These are phyloP conservation scores for Talaromyces adpressus DNA, from an alignment of 495 filamentous ascomycete genomes.

Conservation along the genomic window DNA sequence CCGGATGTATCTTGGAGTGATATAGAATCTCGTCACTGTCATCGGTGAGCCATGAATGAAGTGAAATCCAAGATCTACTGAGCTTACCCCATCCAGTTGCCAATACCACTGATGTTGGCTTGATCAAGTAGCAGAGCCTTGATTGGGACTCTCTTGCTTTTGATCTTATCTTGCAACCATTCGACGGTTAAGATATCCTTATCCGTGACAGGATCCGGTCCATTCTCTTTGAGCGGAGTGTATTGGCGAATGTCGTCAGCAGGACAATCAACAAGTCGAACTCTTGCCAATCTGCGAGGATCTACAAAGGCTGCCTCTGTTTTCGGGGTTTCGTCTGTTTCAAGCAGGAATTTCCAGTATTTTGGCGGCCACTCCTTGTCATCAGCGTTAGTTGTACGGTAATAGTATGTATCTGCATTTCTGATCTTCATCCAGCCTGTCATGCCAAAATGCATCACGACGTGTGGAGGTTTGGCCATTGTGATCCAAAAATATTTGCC, in stretches of 20 bases:
- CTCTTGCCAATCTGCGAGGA: conserved; percentile 62
- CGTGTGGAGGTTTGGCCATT: conserved; percentile 71
- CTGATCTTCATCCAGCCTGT: conserved; percentile 82
- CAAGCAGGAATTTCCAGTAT: conserved; percentile 78
- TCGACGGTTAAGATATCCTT: conserved; percentile 63
- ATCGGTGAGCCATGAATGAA: conserved; percentile 11
- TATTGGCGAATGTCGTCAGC: conserved; percentile 68
- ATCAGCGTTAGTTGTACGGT: conserved; percentile 55
- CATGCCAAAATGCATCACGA: conserved; percentile 91
- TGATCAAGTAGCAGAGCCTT: conserved; percentile 87
- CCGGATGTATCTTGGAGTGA: conserved; percentile 80
- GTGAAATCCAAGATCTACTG: background rate
- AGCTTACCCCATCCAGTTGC: conserved; percentile 88
- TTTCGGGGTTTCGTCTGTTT: conserved; percentile 50
- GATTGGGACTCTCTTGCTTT: conserved; percentile 69
- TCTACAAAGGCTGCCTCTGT: conserved; percentile 83
- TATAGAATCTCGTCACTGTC: conserved; percentile 79
- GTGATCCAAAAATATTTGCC: conserved; percentile 94
- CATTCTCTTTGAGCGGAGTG: conserved; percentile 78
- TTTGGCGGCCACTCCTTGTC: conserved; percentile 79
- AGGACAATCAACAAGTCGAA: conserved; percentile 76
- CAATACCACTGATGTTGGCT: conserved; percentile 82
- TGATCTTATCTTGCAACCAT: conserved; percentile 64
- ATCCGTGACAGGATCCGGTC: conserved; percentile 88
- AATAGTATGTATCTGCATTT: conserved; percentile 67